Evolutionary conservation across 1,284 basidiomycete species (phyloP).

Genomic region (Entoloma clypeatum): DNA sequence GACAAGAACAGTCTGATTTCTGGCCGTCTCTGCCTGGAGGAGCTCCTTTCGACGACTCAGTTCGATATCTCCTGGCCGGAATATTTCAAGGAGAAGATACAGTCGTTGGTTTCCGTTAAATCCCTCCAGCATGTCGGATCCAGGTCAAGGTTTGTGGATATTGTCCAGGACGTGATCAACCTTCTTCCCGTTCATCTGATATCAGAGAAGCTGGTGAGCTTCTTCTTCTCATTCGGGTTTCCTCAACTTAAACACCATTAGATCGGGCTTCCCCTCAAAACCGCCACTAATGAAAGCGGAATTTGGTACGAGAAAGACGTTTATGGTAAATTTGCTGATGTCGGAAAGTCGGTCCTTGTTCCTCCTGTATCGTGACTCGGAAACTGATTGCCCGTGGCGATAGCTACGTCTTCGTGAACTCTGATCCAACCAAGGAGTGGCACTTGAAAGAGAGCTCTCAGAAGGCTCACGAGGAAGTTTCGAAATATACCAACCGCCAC

Average conservation of each 20-base stretch:
- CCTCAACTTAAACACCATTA: conserved; percentile 11
- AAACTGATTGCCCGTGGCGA: too few species aligned
- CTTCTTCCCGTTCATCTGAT: conserved; percentile 64
- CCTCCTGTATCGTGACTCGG: too few species aligned
- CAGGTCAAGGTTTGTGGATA: conserved; percentile 48
- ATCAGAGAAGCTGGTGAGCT: conserved; percentile 55
- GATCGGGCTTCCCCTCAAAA: conserved; percentile 62
- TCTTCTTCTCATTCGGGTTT: background rate
- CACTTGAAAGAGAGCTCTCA: conserved; percentile 45
- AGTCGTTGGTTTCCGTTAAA: conserved; percentile 36
- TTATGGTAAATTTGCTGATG: conserved; percentile 48
- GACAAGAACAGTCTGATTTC: conserved; percentile 2
- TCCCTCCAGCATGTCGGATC: conserved; percentile 33
- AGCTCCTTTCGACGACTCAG: conserved; percentile 3
- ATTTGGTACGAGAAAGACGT: conserved; percentile 47
- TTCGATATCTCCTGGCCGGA: conserved; percentile 23
- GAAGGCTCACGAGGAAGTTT: conserved; percentile 39
- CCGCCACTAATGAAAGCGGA: conserved; percentile 40
- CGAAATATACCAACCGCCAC: conserved; percentile 38
- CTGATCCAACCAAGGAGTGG: conserved; percentile 56
- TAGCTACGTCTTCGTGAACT: conserved; percentile 62
- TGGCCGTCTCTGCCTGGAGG: conserved; percentile 16
- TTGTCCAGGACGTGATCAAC: conserved; percentile 73
- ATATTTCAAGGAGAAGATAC: conserved; percentile 38
- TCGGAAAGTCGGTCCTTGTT: conserved; percentile 50